Base-by-base conservation (phyloP, 2,329 filamentous ascomycete genomes). In the Fusarium sp. region DNA sequence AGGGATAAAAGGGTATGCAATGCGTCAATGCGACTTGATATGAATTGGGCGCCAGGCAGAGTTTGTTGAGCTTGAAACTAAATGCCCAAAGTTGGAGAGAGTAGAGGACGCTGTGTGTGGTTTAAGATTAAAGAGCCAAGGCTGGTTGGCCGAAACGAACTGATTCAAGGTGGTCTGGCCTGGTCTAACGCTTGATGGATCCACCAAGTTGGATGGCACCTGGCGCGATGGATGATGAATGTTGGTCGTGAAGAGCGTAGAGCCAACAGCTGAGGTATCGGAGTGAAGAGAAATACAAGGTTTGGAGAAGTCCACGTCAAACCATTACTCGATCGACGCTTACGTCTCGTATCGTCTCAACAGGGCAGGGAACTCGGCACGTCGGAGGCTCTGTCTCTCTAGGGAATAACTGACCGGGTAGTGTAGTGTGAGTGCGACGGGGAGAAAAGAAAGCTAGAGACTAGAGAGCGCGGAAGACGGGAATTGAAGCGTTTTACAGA, bases 381-480 rank as follows among this genome's bases (percentile, higher is more conserved):
- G 40, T 57, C 48, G 48, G 60, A 35, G 65, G 45, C 56, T 66
- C 45, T 36, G 48, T 39, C 39, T 33, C 21, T 54, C 58, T 51
- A 61, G 46, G 56, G 35, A 61, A 61, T 53, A 58, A 58, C 37
- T 48, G 39, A 39, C 60, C 58, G 42, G 45, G 54, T 65, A 57
- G 51, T 35, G 25, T 23, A 51, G 25, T 51, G 48, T 25, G 36
- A 51, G 23, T 59, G 58, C 47, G 46, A 47, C 46, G 60, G 65
- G 54, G 42, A 53, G 42, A 21, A 50, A 51, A 27, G 46, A 37
- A 57, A 55, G 43, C 66, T 58, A 59, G 48, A 65, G 47, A 29
- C 61, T 65, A 66, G 51, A 69, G 55, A 48, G 56, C 56, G 52
- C 60, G 61, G 66, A 68, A 63, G 47, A 36, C 66, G 66, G 66